Base-by-base conservation (phyloP, 2,329 filamentous ascomycete species). In the Curvularia hawaiiensis region DNA sequence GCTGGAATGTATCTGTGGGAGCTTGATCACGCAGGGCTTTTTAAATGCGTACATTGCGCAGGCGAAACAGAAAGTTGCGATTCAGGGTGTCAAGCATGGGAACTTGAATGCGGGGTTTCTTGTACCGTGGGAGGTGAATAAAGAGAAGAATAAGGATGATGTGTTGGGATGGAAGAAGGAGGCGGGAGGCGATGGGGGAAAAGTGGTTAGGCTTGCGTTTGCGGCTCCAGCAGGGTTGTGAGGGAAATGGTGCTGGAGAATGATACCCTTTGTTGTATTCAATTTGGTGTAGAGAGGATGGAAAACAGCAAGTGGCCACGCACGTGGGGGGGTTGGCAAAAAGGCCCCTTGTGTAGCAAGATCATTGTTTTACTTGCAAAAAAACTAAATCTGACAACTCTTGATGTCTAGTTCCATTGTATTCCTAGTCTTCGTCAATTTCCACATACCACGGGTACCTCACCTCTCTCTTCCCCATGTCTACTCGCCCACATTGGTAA, bases 41-140 rank as follows among this genome's bases (percentile, higher is more conserved):
- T 82, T 97, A 72, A 87, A 89, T 64, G 94, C 93, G 1, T 97
- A 93, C 70, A 84, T 97, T 28, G 90, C 90, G 16, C 91, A 96
- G 68, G 84, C 84, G 26, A 87, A 88, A 69, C 84, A 84, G 43
- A 88, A 90, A 48, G 92, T 97, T 69, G 92, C 92, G 12, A 90
- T 97, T 43, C 86, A 90, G 51, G 92, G 93, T 3, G 87, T 90
- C 24, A 89, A 88, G 59, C 70, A 67, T 3, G 75, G 79, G 8
- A 84, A 88, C 0, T 76, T 91, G 20, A 80, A 81, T 33, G 89
- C 89, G 1, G 91, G 90, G 0, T 97, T 94, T 79, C 92, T 93
- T 1, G 80, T 79, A 43, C 86, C 91, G 1, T 92, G 88, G 83
- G 82, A 86, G 55, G 88, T 89, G 0, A 84, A 96, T 16, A 82